A percentile compares a stretch with the other conserved stretches of the same genome.
These are phyloP conservation scores for Scheffersomyces lignicola DNA, from an alignment of 1,139 yeast species.

Conservation along the genomic window DNA sequence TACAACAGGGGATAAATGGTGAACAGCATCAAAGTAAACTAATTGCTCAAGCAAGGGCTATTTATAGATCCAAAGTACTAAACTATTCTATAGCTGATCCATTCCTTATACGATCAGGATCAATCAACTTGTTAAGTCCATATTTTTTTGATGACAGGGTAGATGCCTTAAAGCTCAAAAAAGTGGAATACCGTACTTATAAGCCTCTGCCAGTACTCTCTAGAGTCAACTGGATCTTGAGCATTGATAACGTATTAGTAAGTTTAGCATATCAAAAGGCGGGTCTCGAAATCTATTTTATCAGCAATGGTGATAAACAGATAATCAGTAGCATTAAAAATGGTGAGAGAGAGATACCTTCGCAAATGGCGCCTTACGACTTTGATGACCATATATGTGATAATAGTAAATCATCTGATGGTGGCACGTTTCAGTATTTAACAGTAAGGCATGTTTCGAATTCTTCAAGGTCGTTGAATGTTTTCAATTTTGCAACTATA, in stretches of 20 bases:
- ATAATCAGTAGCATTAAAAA: too few species aligned
- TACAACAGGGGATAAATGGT: too few species aligned
- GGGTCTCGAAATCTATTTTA: too few species aligned
- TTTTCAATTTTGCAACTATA: neutral
- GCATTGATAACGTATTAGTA: too few species aligned
- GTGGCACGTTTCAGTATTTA: neutral
- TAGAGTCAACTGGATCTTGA: too few species aligned
- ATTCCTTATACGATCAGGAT: neutral
- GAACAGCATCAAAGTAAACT: too few species aligned
- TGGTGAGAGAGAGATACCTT: too few species aligned
- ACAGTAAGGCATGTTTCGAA: neutral
- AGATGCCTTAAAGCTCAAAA: neutral
- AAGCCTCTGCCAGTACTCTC: too few species aligned
- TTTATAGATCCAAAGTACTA: neutral
- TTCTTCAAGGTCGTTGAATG: neutral
- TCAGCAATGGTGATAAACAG: too few species aligned
- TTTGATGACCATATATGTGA: conserved; percentile 1
- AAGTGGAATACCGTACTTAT: too few species aligned
- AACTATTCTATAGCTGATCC: neutral
- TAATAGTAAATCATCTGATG: neutral
- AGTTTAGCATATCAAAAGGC: too few species aligned
- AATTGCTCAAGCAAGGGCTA: neutral
- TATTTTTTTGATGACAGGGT: neutral
- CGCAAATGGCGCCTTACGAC: too few species aligned
- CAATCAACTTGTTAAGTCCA: neutral